Base-by-base conservation (phyloP, 2,329 filamentous ascomycete genomes). In the Bipolaris zeicola region DNA sequence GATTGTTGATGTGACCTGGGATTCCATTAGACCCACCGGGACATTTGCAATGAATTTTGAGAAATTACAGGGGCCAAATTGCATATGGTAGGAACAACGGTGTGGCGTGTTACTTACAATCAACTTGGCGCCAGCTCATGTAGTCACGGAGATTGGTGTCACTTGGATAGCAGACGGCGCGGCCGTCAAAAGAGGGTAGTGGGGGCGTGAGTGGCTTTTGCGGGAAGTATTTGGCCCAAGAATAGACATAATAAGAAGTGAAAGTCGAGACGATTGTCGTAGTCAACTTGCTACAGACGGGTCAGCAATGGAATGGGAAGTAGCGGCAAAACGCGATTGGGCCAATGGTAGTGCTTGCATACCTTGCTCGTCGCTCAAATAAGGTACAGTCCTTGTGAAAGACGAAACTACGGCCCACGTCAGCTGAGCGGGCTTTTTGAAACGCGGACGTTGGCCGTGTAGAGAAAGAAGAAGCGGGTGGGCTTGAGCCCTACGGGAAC, bases 101-200 rank as follows among this genome's bases (percentile, higher is more conserved):
- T 24, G 16, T 22, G 13, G 37, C 41, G 47, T 10, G 22, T 11
- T 34, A 77, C 88, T 76, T 74, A 95, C 95, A 98, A 75, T 99
- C 95, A 41, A 91, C 95, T 77, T 99, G 95, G 66, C 95, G 85
- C 95, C 95, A 99, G 73, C 90, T 93, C 83, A 99, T 87, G 76
- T 99, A 99, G 78, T 99, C 95, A 24, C 93, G 84, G 64, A 99
- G 77, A 74, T 96, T 96, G 67, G 85, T 82, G 6, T 89, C 82
- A 53, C 85, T 90, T 0, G 95, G 95, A 77, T 98, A 99, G 72
- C 89, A 87, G 3, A 99, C 92, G 14, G 92, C 92, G 48, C 95
- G 83, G 0, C 93, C 94, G 76, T 99, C 95, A 71, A 99, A 99
- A 5, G 89, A 94, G 0, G 95, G 95, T 11, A 96, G 79, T 4